phyloP scores from a whole-genome alignment of 805 yeast genomes.

The Lachancea dasiensis region DNA sequence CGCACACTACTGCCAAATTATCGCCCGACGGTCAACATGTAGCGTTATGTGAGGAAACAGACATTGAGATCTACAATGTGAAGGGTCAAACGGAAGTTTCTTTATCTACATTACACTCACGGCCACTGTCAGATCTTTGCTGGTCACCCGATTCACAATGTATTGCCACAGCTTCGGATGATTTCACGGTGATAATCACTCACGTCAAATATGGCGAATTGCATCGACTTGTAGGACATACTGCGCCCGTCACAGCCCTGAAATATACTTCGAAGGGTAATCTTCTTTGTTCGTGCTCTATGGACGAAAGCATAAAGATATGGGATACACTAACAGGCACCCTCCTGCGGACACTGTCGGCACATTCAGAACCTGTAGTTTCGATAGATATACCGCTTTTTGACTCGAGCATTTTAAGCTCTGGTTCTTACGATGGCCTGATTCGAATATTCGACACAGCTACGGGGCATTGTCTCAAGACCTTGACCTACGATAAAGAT shows the following conservation, averaged over 20 bases:
- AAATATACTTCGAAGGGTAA: conserved; percentile 71
- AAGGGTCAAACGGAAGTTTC: conserved; percentile 30
- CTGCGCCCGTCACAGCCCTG: conserved; percentile 74
- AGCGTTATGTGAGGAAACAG: conserved; percentile 57
- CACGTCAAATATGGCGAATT: conserved; percentile 41
- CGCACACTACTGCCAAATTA: conserved; percentile 45
- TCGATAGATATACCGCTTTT: conserved; percentile 69
- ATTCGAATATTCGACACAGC: conserved; percentile 82
- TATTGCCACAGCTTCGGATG: conserved; percentile 84
- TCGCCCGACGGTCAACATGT: conserved; percentile 54
- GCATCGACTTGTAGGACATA: conserved; percentile 62
- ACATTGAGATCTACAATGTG: conserved; percentile 53
- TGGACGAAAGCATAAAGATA: conserved; percentile 84
- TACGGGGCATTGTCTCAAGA: conserved; percentile 87
- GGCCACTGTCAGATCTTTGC: conserved; percentile 66
- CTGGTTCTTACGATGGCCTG: conserved; percentile 88
- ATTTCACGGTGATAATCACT: conserved; percentile 73
- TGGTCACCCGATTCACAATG: conserved; percentile 73
- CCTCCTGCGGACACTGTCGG: conserved; percentile 73
- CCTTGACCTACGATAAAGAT: conserved; percentile 73
- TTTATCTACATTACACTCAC: conserved; percentile 36
- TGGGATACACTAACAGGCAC: conserved; percentile 76
- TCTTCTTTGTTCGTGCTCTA: conserved; percentile 70
- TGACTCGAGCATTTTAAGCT: conserved; percentile 68
- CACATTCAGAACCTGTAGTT: conserved; percentile 88